Evolutionary conservation across 768 basidiomycete genomes (phyloP).

Genomic region (Mrakia frigida): DNA sequence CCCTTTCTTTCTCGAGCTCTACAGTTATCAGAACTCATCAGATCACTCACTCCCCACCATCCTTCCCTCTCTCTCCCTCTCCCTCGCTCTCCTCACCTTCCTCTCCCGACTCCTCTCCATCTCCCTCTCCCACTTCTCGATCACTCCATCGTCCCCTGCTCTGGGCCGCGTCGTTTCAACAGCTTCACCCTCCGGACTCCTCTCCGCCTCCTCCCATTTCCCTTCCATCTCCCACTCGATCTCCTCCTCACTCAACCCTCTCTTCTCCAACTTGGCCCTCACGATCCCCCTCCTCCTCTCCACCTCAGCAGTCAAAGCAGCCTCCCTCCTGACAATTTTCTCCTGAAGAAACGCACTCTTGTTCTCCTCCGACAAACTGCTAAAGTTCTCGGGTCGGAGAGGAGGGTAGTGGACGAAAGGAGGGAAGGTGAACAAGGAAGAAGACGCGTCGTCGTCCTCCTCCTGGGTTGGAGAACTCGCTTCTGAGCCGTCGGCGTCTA

Average conservation of each 20-base stretch:
- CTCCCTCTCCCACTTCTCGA: neutral
- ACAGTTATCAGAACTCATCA: too few species aligned
- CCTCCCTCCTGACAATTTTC: neutral
- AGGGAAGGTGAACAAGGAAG: neutral
- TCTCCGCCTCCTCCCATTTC: neutral
- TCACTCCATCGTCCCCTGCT: too few species aligned
- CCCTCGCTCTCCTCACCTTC: too few species aligned
- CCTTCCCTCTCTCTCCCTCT: too few species aligned
- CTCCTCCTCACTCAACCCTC: neutral
- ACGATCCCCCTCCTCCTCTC: neutral
- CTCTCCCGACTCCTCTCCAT: neutral
- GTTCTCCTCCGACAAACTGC: neutral
- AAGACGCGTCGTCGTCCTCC: neutral
- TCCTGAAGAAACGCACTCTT: neutral
- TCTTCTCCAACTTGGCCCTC: neutral
- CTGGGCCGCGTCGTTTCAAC: too few species aligned
- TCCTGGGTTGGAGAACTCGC: neutral
- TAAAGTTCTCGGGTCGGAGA: neutral
- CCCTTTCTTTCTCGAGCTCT: too few species aligned
- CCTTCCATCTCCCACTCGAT: neutral
- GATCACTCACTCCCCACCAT: too few species aligned
- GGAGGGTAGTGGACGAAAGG: neutral
- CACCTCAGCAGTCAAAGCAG: neutral
- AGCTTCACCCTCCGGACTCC: too few species aligned
- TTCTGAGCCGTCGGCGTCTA: neutral